phyloP scores from a whole-genome alignment of 805 yeast genomes.

The Maudiozyma saulgeensis region DNA sequence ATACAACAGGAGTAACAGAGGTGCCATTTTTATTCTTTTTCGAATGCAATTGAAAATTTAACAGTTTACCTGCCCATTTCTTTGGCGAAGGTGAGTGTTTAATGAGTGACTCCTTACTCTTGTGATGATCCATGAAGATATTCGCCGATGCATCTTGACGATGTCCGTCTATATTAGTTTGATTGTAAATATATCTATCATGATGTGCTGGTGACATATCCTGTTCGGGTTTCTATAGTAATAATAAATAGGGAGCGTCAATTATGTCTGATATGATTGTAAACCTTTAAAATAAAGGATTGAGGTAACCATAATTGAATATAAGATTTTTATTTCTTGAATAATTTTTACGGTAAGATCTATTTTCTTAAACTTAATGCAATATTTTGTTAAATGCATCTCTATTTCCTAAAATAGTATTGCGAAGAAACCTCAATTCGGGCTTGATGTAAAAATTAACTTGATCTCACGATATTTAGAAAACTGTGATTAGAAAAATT shows the following conservation, averaged over 20 bases:
- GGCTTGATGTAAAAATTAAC: background rate
- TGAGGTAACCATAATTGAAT: too few species aligned
- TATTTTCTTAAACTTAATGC: too few species aligned
- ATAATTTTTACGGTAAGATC: too few species aligned
- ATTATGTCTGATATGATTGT: too few species aligned
- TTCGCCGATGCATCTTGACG: background rate
- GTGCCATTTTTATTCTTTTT: slow-evolving; percentile 9
- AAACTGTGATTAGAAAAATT: background rate
- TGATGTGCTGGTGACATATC: slow-evolving; percentile 4
- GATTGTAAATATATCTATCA: slow-evolving; percentile 4
- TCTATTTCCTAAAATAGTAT: background rate
- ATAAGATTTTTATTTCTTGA: too few species aligned
- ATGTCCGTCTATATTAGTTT: slow-evolving; percentile 12
- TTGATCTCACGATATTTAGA: background rate
- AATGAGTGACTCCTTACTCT: slow-evolving; percentile 6
- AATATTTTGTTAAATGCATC: background rate
- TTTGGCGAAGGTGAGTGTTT: slow-evolving; percentile 13
- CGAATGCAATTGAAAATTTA: slow-evolving; percentile 13
- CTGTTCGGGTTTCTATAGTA: background rate
- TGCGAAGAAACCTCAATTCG: background rate
- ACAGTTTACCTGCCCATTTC: slow-evolving; percentile 20
- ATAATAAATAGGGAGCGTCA: too few species aligned
- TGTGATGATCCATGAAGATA: background rate
- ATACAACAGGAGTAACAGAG: slow-evolving; percentile 2
- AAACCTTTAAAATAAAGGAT: too few species aligned